Evolutionary conservation across 345 rosid species (phyloP).

Genomic region (Abelmoschus esculentus): DNA sequence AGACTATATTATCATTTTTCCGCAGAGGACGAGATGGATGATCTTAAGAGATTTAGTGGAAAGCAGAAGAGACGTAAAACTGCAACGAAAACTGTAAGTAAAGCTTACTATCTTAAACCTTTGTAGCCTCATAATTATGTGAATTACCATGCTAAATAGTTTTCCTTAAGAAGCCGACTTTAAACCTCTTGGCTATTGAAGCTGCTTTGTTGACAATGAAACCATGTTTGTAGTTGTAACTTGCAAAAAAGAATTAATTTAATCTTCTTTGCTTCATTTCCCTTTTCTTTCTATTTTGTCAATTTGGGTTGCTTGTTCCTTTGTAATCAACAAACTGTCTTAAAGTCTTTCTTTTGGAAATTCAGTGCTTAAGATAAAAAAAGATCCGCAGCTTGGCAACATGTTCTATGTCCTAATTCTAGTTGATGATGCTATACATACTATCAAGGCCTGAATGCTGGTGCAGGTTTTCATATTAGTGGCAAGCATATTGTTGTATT

Average conservation of each 20-base stretch:
- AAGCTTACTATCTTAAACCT: not conserved
- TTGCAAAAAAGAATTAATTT: not conserved
- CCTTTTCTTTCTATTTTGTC: not conserved
- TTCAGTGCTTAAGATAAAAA: not conserved
- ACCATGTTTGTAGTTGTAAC: not conserved
- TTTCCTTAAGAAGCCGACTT: not conserved
- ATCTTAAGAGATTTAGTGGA: slow-evolving; percentile 38
- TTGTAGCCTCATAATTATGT: not conserved
- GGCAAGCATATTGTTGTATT: not conserved
- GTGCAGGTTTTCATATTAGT: not conserved
- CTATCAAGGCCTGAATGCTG: not conserved
- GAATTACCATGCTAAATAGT: not conserved
- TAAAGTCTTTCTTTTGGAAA: not conserved
- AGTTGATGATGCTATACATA: not conserved
- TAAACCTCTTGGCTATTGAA: not conserved
- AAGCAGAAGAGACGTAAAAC: slow-evolving; percentile 42
- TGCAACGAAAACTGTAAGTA: slow-evolving; percentile 33
- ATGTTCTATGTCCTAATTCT: not conserved
- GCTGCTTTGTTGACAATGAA: not conserved
- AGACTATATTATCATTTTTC: not conserved
- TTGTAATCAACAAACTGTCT: not conserved
- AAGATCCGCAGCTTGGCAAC: not conserved
- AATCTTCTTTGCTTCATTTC: not conserved
- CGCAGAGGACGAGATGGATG: slow-evolving; percentile 54
- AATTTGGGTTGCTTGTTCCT: not conserved